phyloP scores from a whole-genome alignment of 805 yeast species.

The Schwanniomyces polymorphus region DNA sequence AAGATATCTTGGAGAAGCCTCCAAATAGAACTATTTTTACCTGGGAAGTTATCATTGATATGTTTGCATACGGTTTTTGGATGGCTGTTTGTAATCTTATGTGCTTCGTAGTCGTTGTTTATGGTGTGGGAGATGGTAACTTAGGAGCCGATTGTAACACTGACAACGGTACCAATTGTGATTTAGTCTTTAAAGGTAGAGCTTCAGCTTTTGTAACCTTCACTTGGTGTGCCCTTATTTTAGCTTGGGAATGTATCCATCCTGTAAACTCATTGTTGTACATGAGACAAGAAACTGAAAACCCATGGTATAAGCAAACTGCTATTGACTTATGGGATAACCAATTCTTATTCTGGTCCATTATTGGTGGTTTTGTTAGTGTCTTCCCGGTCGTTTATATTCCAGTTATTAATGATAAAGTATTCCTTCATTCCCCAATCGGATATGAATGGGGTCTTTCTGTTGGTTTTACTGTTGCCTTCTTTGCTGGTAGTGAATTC shows the following conservation, averaged over 20 bases:
- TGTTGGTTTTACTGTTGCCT: conserved; percentile 56
- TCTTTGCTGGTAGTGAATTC: conserved; percentile 59
- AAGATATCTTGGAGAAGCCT: conserved; percentile 36
- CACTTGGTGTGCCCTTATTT: conserved; percentile 82
- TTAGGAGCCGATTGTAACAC: conserved; percentile 38
- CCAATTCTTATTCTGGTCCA: conserved; percentile 80
- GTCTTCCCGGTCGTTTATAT: conserved; percentile 84
- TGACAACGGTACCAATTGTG: conserved; percentile 39
- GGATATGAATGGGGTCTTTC: conserved; percentile 82
- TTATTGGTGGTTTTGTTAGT: conserved; percentile 64
- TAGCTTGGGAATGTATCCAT: conserved; percentile 86
- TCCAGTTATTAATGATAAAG: conserved; percentile 80
- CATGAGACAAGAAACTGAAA: conserved; percentile 64
- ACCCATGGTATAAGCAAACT: conserved; percentile 57
- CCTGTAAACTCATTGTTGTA: conserved; percentile 66
- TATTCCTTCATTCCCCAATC: conserved; percentile 71
- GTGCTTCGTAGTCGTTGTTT: conserved; percentile 38
- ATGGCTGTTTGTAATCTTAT: conserved; percentile 42
- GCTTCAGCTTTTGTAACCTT: conserved; percentile 75
- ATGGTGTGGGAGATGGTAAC: conserved; percentile 38
- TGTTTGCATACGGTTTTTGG: conserved; percentile 40
- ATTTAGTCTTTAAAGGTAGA: conserved; percentile 69
- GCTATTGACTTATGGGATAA: conserved; percentile 69
- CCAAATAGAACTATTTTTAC: conserved; percentile 40
- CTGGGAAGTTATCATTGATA: conserved; percentile 40